Conservation (phyloP, 805 yeast genomes). For the Ogataea thermomethanolica region DNA sequence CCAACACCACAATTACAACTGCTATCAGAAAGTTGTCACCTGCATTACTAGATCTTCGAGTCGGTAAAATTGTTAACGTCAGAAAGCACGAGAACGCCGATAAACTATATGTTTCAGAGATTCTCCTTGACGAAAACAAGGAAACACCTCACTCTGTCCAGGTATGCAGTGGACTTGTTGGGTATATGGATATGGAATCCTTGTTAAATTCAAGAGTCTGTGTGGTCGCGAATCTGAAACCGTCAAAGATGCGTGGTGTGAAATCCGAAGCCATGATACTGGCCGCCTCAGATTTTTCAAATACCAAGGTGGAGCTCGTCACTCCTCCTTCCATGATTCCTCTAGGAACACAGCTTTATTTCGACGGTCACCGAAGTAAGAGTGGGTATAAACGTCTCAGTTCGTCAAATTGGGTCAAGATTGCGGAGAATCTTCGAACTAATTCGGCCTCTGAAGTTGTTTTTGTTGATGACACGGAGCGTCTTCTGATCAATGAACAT, state of each 20-base stretch:
- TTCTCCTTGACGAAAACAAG: slow-evolving; percentile 30
- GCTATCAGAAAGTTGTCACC: slow-evolving; percentile 15
- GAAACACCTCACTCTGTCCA: slow-evolving; percentile 26
- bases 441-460: slow-evolving; percentile 32
- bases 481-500: slow-evolving; percentile 6
- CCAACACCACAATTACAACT: neutral
- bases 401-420: slow-evolving; percentile 34
- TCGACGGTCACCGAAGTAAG: slow-evolving; percentile 28
- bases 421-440: slow-evolving; percentile 32
- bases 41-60: slow-evolving; percentile 30
- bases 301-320: slow-evolving; percentile 41
- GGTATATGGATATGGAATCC: slow-evolving; percentile 37
- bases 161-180: slow-evolving; percentile 60
- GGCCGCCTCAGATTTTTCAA: slow-evolving; percentile 42
- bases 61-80: slow-evolving; percentile 48
- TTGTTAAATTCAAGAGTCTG: slow-evolving; percentile 44
- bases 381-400: slow-evolving; percentile 30
- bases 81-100: slow-evolving; percentile 55
- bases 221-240: slow-evolving; percentile 54
- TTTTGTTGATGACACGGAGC: slow-evolving; percentile 15
- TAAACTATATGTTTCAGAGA: slow-evolving; percentile 52
- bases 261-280: slow-evolving; percentile 62
- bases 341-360: slow-evolving; percentile 40
- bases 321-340: slow-evolving; percentile 38
- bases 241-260: slow-evolving; percentile 61